These are phyloP conservation scores for Kwoniella dejecticola DNA, from an alignment of 768 basidiomycete genomes.

Conservation along the genomic window DNA sequence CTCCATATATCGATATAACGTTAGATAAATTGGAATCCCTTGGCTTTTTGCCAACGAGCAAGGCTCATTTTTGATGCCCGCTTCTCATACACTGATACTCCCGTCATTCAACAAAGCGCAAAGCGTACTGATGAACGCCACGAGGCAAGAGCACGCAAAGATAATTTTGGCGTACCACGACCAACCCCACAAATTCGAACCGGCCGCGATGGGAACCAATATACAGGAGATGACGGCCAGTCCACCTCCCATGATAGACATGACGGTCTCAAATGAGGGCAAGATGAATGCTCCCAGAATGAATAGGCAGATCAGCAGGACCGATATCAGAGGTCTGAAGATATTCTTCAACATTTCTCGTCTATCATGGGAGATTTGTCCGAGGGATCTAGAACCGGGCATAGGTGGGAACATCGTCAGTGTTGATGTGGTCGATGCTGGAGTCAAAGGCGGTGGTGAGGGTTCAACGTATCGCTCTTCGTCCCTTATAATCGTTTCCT, in stretches of 20 bases:
- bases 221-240: constrained; percentile 35
- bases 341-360: constrained; percentile 36
- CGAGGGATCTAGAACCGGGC: constrained; percentile 1
- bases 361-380: constrained; percentile 28
- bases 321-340: constrained; percentile 33
- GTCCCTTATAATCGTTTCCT: constrained; percentile 7
- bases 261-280: constrained; percentile 41
- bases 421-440: constrained; percentile 11
- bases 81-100: neutral
- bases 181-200: constrained; percentile 37
- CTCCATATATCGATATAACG: no score
- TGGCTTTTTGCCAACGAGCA: no score
- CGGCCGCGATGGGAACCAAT: constrained; percentile 41
- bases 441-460: constrained; percentile 3
- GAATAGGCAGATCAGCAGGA: constrained; percentile 30
- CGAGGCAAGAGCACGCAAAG: constrained; percentile 7
- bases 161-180: constrained; percentile 16
- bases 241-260: constrained; percentile 42
- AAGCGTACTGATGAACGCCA: constrained; percentile 9
- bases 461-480: constrained; percentile 8
- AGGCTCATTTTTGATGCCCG: no score
- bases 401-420: constrained; percentile 1
- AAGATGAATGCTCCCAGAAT: constrained; percentile 41
- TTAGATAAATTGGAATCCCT: no score
- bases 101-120: constrained; percentile 17